A percentile compares a stretch with the other conserved stretches of the same genome.
Conservation (phyloP, 257 asterid genomes). For the Hygrophila difformis region DNA sequence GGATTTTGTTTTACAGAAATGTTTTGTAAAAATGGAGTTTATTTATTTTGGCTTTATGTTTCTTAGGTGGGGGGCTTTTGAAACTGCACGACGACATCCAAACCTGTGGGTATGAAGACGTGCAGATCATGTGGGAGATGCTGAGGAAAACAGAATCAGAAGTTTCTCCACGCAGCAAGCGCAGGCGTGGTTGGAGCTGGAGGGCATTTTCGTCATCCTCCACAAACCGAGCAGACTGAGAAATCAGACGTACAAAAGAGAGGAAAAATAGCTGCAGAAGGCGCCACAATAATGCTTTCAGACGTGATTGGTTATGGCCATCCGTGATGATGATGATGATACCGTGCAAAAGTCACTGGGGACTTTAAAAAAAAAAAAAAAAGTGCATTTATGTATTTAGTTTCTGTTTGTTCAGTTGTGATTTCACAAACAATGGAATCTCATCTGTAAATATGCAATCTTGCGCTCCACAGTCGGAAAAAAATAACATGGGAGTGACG, state of each 20-base stretch:
- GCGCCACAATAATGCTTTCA: too few species aligned
- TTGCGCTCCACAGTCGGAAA: not conserved
- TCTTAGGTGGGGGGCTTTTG: slow-evolving; percentile 27
- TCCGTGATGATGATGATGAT: too few species aligned
- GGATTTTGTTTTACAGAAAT: too few species aligned
- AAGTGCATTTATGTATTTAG: too few species aligned
- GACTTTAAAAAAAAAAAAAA: too few species aligned
- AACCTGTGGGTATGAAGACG: slow-evolving; percentile 89
- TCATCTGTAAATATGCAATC: slow-evolving; percentile 20
- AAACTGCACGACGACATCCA: slow-evolving; percentile 81
- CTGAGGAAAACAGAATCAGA: slow-evolving; percentile 48
- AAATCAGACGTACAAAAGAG: too few species aligned
- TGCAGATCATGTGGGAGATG: slow-evolving; percentile 97
- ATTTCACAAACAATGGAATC: slow-evolving; percentile 18
- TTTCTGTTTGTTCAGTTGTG: slow-evolving; percentile 1
- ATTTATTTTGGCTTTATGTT: too few species aligned
- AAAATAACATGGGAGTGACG: not conserved
- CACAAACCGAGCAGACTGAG: slow-evolving; percentile 12
- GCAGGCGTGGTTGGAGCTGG: slow-evolving; percentile 46
- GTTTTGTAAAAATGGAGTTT: not conserved
- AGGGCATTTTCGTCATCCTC: slow-evolving; percentile 38
- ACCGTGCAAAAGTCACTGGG: too few species aligned
- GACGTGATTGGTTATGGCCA: not conserved
- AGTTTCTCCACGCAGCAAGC: slow-evolving; percentile 34
- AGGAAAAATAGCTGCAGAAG: not conserved